Evolutionary conservation across 148 eudicot genomes (phyloP).

Genomic region (Rhododendron ferrugineum): DNA sequence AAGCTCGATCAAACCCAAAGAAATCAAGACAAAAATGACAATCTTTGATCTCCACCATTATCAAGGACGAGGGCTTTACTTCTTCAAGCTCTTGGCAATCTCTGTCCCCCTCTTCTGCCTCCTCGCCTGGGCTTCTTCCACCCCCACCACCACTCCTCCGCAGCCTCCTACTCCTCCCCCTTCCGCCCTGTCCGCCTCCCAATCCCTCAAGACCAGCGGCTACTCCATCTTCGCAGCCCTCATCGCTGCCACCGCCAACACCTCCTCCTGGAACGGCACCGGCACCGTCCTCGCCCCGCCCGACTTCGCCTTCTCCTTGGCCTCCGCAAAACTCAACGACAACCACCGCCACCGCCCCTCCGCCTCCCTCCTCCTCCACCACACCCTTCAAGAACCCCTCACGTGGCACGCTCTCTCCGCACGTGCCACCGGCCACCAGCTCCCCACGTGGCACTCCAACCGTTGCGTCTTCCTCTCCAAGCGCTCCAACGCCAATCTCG

Average conservation of each 20-base stretch:
- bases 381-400: slow-evolving; percentile 25
- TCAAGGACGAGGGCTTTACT: not conserved
- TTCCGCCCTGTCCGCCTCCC: slow-evolving; percentile 17
- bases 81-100: slow-evolving; percentile 3
- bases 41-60: not conserved
- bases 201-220: slow-evolving; percentile 18
- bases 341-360: slow-evolving; percentile 23
- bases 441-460: slow-evolving; percentile 8
- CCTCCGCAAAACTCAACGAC: slow-evolving; percentile 14
- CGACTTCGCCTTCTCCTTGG: slow-evolving; percentile 20
- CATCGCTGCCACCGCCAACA: slow-evolving; percentile 6
- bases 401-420: slow-evolving; percentile 15
- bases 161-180: slow-evolving; percentile 12
- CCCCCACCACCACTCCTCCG: not conserved
- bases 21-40: not conserved
- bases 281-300: slow-evolving; percentile 28
- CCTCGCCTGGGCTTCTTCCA: slow-evolving; percentile 18
- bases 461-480: slow-evolving; percentile 25
- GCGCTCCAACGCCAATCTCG: not conserved
- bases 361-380: slow-evolving; percentile 27
- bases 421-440: not conserved
- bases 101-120: slow-evolving; percentile 16
- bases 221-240: slow-evolving; percentile 20
- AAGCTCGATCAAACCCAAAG: not conserved
- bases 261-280: slow-evolving; percentile 16